These are phyloP conservation scores for Eucalyptus grandis DNA, from an alignment of 345 rosid species.

Conservation along the genomic window DNA sequence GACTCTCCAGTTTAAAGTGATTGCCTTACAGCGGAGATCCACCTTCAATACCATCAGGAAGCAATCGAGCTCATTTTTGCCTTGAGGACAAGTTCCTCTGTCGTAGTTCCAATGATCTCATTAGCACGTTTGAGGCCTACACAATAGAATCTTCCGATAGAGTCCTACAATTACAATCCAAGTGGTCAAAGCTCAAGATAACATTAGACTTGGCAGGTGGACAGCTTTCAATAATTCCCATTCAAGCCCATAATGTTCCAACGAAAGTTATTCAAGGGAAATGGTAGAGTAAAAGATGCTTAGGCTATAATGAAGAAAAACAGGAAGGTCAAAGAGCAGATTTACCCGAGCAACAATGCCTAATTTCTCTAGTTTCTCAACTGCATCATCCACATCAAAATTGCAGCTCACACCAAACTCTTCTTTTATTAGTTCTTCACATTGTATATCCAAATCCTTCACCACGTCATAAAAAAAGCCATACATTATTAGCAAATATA, in stretches of 20 bases:
- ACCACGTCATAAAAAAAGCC: neutral
- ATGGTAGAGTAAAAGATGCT: neutral
- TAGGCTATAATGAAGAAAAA: neutral
- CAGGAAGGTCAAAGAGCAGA: neutral
- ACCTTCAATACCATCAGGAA: slow-evolving; percentile 14
- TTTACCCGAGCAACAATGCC: slow-evolving; percentile 73
- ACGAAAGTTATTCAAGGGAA: neutral
- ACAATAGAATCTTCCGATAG: slow-evolving; percentile 64
- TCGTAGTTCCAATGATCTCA: slow-evolving; percentile 80
- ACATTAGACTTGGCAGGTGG: neutral
- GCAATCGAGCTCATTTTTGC: slow-evolving; percentile 40
- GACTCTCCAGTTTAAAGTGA: neutral
- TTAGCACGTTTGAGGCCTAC: slow-evolving; percentile 77
- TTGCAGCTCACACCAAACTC: slow-evolving; percentile 79
- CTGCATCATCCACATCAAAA: slow-evolving; percentile 93
- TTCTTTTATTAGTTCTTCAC: slow-evolving; percentile 75
- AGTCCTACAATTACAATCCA: slow-evolving; percentile 31
- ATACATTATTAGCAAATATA: neutral
- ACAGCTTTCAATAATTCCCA: neutral
- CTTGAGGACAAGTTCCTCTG: slow-evolving; percentile 85
- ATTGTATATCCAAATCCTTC: slow-evolving; percentile 73
- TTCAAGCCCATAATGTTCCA: neutral
- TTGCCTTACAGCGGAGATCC: neutral
- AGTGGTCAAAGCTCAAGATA: neutral
- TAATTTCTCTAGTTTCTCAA: slow-evolving; percentile 73